These are phyloP conservation scores for Penicillium psychrosexuale DNA, from an alignment of 2,329 filamentous ascomycete species.

Conservation along the genomic window DNA sequence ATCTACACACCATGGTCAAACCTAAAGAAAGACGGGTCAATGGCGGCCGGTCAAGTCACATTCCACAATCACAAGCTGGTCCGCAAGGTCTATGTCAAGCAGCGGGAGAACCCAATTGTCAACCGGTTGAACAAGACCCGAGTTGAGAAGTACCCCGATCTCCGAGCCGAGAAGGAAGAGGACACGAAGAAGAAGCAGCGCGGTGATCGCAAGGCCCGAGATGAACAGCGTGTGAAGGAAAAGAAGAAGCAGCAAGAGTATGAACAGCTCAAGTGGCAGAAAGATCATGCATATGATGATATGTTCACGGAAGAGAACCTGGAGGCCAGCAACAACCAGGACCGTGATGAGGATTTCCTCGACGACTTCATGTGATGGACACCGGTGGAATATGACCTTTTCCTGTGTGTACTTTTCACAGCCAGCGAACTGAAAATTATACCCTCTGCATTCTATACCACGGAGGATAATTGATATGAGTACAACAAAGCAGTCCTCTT, in stretches of 20 bases:
- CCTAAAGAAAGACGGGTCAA: conserved; percentile 89
- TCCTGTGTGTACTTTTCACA: background rate
- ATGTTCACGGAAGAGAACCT: conserved; percentile 81
- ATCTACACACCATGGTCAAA: conserved; percentile 99
- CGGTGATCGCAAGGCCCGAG: conserved; percentile 53
- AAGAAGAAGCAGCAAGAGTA: conserved; percentile 63
- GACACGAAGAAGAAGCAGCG: conserved; percentile 68
- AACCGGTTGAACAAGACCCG: conserved; percentile 99
- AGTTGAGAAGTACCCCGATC: conserved; percentile 80
- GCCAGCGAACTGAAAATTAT: conserved; percentile 4
- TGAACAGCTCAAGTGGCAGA: conserved; percentile 87
- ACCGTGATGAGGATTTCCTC: conserved; percentile 68
- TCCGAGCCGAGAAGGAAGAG: conserved; percentile 78
- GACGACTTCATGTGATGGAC: conserved; percentile 84
- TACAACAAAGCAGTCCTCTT: background rate
- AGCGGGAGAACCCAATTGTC: conserved; percentile 83
- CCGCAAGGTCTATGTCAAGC: conserved; percentile 73
- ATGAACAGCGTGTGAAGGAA: conserved; percentile 41
- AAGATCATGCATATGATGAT: conserved; percentile 97
- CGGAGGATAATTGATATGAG: background rate
- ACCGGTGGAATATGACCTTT: background rate
- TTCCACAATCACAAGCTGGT: conserved; percentile 87
- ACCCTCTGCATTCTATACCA: background rate
- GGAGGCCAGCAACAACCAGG: conserved; percentile 76
- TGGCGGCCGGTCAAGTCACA: conserved; percentile 91